Base-by-base conservation (phyloP, 352 stramenopile species). In the Globisporangium radiosum region DNA sequence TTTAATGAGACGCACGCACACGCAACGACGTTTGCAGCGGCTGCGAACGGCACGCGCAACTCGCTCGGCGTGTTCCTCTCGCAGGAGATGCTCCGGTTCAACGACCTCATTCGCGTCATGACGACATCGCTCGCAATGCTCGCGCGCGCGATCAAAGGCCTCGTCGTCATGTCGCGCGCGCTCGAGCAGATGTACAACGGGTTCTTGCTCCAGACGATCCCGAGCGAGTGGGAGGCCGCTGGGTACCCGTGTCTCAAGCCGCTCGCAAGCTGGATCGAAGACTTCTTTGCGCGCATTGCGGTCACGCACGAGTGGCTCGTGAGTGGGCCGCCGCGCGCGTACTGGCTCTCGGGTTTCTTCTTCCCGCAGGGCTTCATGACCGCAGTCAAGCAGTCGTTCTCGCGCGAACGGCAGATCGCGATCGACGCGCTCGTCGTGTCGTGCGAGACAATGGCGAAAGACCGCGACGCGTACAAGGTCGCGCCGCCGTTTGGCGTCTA, bases 321-420 rank as follows among this genome's bases (percentile, higher is more conserved):
- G 10, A 67, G 90, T 0, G 91, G 91, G 0, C 87, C 92, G 14
- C 86, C 90, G 4, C 45, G 79, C 7, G 73, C 83, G 9, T 97
- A 88, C 65, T 98, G 94, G 94, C 53, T 98, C n/a, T 88, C 85
- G 10, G 91, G 90, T 0, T 97, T 98, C 69, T 98, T 98, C 74
- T 98, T 98, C 68, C 94, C 93, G 4, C 94, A 98, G 62, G 92
- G 90, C 33, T 98, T 98, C 66, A 96, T 98, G 81, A 98, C 93
- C 0, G 93, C 82, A 10, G 90, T 98, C 5, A 96, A 97, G 72
- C 94, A 98, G 70, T 92, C 87, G 10, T 96, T 90, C 65, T 93
- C 90, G 2, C 78, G 94, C 14, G 80, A 96, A 42, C 90, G 90
- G 52, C 73, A 88, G 53, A 96, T 97, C 42, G 88, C 94, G 8